These are phyloP conservation scores for Phaeosphaeria sp. DNA, from an alignment of 2,329 filamentous ascomycete species.

Conservation along the genomic window DNA sequence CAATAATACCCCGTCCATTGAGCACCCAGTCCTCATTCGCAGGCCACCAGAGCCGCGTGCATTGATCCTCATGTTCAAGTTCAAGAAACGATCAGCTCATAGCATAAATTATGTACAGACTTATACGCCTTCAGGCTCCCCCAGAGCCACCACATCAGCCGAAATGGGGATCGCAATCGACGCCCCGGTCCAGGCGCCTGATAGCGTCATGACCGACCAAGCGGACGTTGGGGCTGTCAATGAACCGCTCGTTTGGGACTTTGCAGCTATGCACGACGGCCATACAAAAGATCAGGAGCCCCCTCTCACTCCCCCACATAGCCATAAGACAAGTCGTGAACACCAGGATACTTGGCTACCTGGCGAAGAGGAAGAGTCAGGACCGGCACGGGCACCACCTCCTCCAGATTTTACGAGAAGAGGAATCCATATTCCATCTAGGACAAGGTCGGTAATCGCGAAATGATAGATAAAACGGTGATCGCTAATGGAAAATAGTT, in stretches of 20 bases:
- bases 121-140: constrained; percentile 23
- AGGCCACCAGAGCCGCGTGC: not conserved
- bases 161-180: constrained; percentile 34
- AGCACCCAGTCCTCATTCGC: not conserved
- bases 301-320: constrained; percentile 23
- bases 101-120: constrained; percentile 33
- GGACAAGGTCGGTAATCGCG: constrained; percentile 39
- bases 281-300: constrained; percentile 25
- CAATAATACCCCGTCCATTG: constrained; percentile 10
- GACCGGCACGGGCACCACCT: constrained; percentile 27
- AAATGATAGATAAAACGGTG: not conserved
- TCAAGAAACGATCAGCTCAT: constrained; percentile 41
- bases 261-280: constrained; percentile 33
- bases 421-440: constrained; percentile 45
- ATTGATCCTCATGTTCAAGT: constrained; percentile 37
- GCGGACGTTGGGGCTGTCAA: constrained; percentile 25
- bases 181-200: constrained; percentile 21
- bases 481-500: constrained; percentile 26
- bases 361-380: constrained; percentile 31
- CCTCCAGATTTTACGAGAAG: constrained; percentile 45
- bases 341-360: constrained; percentile 28
- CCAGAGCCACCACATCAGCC: constrained; percentile 29
- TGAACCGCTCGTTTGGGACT: constrained; percentile 42
- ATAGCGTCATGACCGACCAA: constrained; percentile 38
- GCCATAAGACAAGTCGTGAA: constrained; percentile 12